Conservation (phyloP, 2,329 filamentous ascomycete species). For the Colletotrichum noveboracense region DNA sequence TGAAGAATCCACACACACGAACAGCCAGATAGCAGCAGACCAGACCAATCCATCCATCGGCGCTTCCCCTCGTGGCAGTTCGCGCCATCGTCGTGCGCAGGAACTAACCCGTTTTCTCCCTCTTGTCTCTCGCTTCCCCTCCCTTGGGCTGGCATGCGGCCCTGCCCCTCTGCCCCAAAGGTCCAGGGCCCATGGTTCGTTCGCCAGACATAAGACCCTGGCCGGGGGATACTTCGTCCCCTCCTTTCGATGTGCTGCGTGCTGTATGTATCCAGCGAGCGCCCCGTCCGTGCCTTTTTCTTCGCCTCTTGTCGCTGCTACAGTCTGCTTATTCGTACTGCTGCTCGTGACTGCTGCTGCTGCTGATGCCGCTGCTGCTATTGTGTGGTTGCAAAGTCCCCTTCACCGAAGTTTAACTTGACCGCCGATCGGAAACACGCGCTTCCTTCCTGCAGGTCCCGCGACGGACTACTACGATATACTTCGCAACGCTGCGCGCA, state of each 20-base stretch:
- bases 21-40: background rate
- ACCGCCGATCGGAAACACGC: slow-evolving; percentile 8
- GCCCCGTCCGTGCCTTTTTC: background rate
- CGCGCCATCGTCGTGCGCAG: background rate
- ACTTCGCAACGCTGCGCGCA: background rate
- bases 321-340: background rate
- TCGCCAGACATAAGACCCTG: background rate
- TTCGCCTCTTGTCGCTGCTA: background rate
- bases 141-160: background rate
- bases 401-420: slow-evolving; percentile 10
- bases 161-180: background rate
- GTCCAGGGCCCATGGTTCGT: background rate
- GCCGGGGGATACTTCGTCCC: background rate
- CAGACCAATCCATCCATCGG: background rate
- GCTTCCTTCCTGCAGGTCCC: background rate
- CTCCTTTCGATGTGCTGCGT: background rate
- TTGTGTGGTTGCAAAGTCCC: background rate
- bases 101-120: background rate
- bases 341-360: background rate
- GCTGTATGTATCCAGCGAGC: background rate
- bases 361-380: background rate
- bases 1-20: background rate
- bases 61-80: background rate
- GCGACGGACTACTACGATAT: background rate
- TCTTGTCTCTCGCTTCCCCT: background rate